Percentiles rank a stretch among this genome's conserved stretches.
These are phyloP conservation scores for Trichoderma oligosporum DNA, from an alignment of 2,329 filamentous ascomycete species.

Conservation along the genomic window DNA sequence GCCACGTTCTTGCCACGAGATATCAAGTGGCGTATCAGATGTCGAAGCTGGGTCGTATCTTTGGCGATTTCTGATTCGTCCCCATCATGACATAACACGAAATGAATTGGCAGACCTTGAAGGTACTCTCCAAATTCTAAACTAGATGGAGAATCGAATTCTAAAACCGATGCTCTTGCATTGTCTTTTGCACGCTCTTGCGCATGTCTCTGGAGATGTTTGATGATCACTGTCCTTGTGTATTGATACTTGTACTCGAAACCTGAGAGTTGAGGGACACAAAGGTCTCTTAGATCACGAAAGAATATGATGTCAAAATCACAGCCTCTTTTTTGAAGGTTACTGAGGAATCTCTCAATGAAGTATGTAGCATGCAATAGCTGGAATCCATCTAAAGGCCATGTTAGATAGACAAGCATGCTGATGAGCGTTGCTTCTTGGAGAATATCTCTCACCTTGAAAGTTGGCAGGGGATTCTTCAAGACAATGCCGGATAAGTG, in stretches of 20 bases:
- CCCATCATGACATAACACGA: constrained; percentile 67
- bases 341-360: constrained; percentile 61
- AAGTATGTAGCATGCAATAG: constrained; percentile 66
- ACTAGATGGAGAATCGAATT: constrained; percentile 47
- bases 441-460: constrained; percentile 34
- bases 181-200: constrained; percentile 19
- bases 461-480: constrained; percentile 62
- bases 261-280: constrained; percentile 42
- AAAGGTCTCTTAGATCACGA: constrained; percentile 51
- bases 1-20: constrained; percentile 35
- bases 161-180: constrained; percentile 29
- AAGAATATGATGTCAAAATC: constrained; percentile 72
- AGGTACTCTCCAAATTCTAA: constrained; percentile 55
- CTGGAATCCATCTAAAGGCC: constrained; percentile 57
- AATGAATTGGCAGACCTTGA: constrained; percentile 52
- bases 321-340: constrained; percentile 60
- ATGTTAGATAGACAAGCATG: neutral
- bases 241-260: constrained; percentile 53
- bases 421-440: no score
- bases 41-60: constrained; percentile 14
- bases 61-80: constrained; percentile 23
- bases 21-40: constrained; percentile 54
- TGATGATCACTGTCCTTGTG: constrained; percentile 59
- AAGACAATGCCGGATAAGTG: constrained; percentile 63
- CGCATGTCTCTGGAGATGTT: constrained; percentile 48